Base-by-base conservation (phyloP, 179 eudicot species). In the Spergularia azorica region DNA sequence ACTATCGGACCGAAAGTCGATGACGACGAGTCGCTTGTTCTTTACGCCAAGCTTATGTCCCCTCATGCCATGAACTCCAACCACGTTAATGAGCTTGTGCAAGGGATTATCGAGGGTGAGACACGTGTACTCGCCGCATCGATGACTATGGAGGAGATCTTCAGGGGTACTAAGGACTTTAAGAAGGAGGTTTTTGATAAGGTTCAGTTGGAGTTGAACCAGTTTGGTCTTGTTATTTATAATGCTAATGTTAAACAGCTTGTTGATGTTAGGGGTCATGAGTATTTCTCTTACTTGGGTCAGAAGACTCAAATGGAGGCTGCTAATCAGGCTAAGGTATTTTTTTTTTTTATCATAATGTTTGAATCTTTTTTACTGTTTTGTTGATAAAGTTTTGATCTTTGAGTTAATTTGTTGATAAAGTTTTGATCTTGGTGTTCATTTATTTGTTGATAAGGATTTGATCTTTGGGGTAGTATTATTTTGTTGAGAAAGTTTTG, bases 291-390 rank as follows among this genome's bases (percentile, higher is more conserved):
- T 14, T 85, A 85, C 55, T 62, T 85, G 78, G 85, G 85, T 46
- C 87, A 82, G 81, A 85, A 85, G 41, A 85, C 83, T 64, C 87
- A 85, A 26, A 82, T 82, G 83, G 87, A 85, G 67, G 87, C 87
- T 74, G 87, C 83, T 55, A 85, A 79, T 74, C 87, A 82, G 14
- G 85, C 83, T 38, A 81, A 81, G 84, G 80, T 81, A 14, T 14
- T 3, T 3, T 1, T 2, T 13, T 16, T 6, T 17, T 38, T 10
- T 5, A 39, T 2, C 13, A 15, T 46, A 13, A 6, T 1, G 41
- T 36, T 57, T 57, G 7, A 0, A 0, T 56, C 52, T 57, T 57
- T 58, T 58, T 36, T 43, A 6, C 2, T 12, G 10, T 1, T 38
- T 0, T 36, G 9, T 52, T 59, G 3, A 9, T 67, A 71, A 74